phyloP scores from a whole-genome alignment of 805 yeast species.

The Myxozyma geophila region DNA sequence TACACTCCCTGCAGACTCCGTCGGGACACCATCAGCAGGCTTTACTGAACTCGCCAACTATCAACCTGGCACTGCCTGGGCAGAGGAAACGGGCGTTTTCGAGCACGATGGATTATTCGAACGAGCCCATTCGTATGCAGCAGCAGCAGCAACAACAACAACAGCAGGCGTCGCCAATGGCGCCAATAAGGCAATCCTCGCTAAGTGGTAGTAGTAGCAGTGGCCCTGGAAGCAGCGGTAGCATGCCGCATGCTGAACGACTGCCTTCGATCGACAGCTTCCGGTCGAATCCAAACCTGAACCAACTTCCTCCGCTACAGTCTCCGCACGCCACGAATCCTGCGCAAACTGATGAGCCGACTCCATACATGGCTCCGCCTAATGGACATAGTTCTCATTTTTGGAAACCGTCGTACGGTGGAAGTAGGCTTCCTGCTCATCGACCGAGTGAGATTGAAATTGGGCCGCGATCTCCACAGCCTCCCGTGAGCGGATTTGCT shows the following conservation, averaged over 20 bases:
- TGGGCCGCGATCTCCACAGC: slow-evolving; percentile 12
- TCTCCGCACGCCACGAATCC: background rate
- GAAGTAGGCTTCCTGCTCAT: slow-evolving; percentile 5
- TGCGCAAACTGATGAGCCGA: slow-evolving; percentile 1
- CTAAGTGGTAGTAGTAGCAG: background rate
- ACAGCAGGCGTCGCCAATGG: slow-evolving; percentile 20
- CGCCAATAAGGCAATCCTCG: slow-evolving; percentile 5
- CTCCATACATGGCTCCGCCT: slow-evolving; percentile 31
- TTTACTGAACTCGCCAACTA: slow-evolving; percentile 8
- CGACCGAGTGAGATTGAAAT: slow-evolving; percentile 1
- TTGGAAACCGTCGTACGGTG: slow-evolving; percentile 30
- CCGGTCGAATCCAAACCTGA: slow-evolving; percentile 5
- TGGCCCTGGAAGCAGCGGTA: background rate
- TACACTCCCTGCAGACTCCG: slow-evolving; percentile 17
- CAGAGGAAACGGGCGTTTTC: slow-evolving; percentile 37
- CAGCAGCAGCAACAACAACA: no score
- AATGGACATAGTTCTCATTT: slow-evolving; percentile 25
- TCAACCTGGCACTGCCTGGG: slow-evolving; percentile 13
- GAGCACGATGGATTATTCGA: slow-evolving; percentile 24
- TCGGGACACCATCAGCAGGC: slow-evolving; percentile 11
- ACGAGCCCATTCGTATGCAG: slow-evolving; percentile 11
- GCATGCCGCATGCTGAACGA: slow-evolving; percentile 17
- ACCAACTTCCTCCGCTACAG: slow-evolving; percentile 25
- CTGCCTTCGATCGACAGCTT: slow-evolving; percentile 18
- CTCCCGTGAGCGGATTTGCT: background rate